A percentile compares a stretch with the other conserved stretches of the same genome.
These are phyloP conservation scores for Alternaria ethzedia DNA, from an alignment of 2,329 filamentous ascomycete species.

Conservation along the genomic window DNA sequence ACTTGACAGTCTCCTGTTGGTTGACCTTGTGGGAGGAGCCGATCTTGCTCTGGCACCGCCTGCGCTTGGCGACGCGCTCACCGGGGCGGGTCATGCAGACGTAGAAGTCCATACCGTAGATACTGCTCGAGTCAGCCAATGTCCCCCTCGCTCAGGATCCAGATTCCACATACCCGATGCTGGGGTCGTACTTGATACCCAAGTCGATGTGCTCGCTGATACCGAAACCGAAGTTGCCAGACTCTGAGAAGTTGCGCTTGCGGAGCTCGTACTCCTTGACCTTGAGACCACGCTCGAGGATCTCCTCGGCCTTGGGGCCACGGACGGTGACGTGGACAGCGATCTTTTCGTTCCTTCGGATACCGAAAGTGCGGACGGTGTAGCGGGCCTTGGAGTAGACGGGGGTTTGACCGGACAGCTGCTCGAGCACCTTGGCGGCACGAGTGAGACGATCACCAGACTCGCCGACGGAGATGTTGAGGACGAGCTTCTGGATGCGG, in stretches of 20 bases:
- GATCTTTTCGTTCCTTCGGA: conserved; percentile 99
- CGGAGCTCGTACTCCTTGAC: conserved; percentile 99
- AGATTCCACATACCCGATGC: conserved; percentile 44
- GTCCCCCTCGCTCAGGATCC: background rate
- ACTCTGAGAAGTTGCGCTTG: conserved; percentile 99
- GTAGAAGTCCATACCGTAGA: conserved; percentile 96
- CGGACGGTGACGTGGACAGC: conserved; percentile 99
- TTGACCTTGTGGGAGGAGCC: conserved; percentile 91
- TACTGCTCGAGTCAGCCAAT: conserved; percentile 41
- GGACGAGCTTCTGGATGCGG: conserved; percentile 98
- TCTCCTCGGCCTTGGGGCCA: conserved; percentile 99
- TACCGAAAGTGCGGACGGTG: conserved; percentile 99
- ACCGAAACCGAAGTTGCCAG: conserved; percentile 95
- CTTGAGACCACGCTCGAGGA: conserved; percentile 99
- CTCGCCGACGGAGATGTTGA: conserved; percentile 99
- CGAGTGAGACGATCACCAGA: conserved; percentile 99
- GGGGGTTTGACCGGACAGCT: conserved; percentile 98
- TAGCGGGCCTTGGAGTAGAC: conserved; percentile 99
- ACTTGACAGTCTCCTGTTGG: conserved; percentile 95
- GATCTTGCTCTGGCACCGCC: conserved; percentile 85
- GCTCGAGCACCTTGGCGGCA: conserved; percentile 99
- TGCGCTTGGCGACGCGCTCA: conserved; percentile 95
- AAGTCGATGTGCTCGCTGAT: conserved; percentile 99
- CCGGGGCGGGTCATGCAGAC: conserved; percentile 99
- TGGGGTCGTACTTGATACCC: conserved; percentile 78